Conservation (phyloP, 2,329 filamentous ascomycete species). For the Xylariaceae sp. region DNA sequence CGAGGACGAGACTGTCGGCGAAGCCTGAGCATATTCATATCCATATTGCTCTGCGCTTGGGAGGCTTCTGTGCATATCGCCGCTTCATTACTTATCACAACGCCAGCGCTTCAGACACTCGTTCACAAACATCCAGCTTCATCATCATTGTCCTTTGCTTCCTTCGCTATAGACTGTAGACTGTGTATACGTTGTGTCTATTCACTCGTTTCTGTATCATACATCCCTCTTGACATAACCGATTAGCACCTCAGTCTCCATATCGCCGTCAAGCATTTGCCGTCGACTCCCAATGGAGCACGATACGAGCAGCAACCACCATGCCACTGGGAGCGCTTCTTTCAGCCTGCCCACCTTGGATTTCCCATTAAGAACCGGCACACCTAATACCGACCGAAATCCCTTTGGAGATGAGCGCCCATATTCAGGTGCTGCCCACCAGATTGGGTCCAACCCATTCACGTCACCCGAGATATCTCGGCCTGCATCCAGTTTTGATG, state of each 20-base stretch:
- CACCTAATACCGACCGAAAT: slow-evolving; percentile 42
- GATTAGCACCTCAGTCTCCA: not conserved
- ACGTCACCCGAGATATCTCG: slow-evolving; percentile 42
- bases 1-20: too few species aligned
- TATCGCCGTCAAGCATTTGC: not conserved
- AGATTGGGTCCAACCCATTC: slow-evolving; percentile 42
- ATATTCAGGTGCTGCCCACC: slow-evolving; percentile 21
- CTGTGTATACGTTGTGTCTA: too few species aligned
- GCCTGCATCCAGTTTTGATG: slow-evolving; percentile 47
- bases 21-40: too few species aligned
- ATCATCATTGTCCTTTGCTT: too few species aligned
- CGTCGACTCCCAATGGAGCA: slow-evolving; percentile 20
- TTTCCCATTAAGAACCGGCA: slow-evolving; percentile 41
- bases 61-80: too few species aligned
- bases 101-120: too few species aligned
- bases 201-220: not conserved
- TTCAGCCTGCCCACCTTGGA: slow-evolving; percentile 37
- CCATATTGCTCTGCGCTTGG: too few species aligned
- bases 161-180: too few species aligned
- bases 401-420: slow-evolving; percentile 39
- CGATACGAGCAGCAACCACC: slow-evolving; percentile 17
- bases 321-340: slow-evolving; percentile 32
- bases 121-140: too few species aligned
- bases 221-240: not conserved
- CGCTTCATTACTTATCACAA: too few species aligned